These are phyloP conservation scores for Physcomitrellopsis africana DNA, from an alignment of 225 moss, liverwort and hornwort species.

Conservation along the genomic window DNA sequence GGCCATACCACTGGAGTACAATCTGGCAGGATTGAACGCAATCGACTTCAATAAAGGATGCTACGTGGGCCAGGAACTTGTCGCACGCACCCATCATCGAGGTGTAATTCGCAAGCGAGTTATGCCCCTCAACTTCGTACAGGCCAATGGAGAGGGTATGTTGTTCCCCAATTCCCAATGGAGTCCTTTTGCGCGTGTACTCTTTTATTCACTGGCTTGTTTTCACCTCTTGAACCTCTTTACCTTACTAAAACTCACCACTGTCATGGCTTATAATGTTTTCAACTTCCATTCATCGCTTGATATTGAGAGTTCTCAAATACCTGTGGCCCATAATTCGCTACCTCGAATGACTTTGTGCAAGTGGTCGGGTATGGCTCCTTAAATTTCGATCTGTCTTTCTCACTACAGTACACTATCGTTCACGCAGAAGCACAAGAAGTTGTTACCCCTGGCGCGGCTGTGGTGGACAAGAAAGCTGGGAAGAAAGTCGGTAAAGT, in stretches of 20 bases:
- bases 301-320: not conserved
- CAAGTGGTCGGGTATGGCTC: not conserved
- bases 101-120: conserved; percentile 93
- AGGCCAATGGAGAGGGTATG: conserved; percentile 77
- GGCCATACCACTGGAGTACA: conserved; percentile 95
- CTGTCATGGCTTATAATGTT: not conserved
- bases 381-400: not conserved
- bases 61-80: conserved; percentile 93
- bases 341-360: not conserved
- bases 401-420: not conserved
- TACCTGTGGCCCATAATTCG: not conserved
- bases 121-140: conserved; percentile 74
- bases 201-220: conserved; percentile 6
- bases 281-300: not conserved
- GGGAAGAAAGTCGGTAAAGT: conserved; percentile 90
- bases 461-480: conserved; percentile 53
- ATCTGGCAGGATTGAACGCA: conserved; percentile 82
- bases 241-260: not conserved
- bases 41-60: conserved; percentile 98
- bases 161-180: conserved; percentile 8
- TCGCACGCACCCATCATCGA: conserved; percentile 94
- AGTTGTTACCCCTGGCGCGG: conserved; percentile 65
- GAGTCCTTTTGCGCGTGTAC: not conserved
- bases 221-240: conserved; percentile 5
- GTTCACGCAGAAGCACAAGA: conserved; percentile 63